Evolutionary conservation across 192 early-diverging fungal genomes (phyloP).

Genomic region (Pilobolus umbonatus): DNA sequence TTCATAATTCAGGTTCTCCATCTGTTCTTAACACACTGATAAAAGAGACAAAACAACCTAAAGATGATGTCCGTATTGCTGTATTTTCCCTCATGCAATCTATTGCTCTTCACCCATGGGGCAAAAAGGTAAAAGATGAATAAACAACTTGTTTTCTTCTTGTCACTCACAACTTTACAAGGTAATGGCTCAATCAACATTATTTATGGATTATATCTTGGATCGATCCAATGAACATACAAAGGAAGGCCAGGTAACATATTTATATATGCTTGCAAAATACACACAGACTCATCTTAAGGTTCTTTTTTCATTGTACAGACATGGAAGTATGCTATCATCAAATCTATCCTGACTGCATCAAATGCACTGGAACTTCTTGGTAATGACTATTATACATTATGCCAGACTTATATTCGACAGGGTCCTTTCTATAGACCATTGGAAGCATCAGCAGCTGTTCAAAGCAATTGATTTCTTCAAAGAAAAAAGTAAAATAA

Average conservation of each 20-base stretch:
- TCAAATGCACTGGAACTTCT: conserved; percentile 10
- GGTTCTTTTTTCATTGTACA: background rate
- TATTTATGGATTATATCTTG: conserved; percentile 37
- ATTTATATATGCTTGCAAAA: background rate
- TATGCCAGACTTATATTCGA: conserved; percentile 26
- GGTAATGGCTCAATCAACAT: conserved; percentile 15
- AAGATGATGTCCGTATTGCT: conserved; percentile 24
- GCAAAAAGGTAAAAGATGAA: conserved; percentile 12
- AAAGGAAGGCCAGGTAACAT: conserved; percentile 31
- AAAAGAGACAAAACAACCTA: conserved; percentile 17
- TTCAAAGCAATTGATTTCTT: conserved; percentile 35
- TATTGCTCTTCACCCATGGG: conserved; percentile 26
- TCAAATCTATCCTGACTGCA: conserved; percentile 19
- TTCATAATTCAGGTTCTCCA: conserved; percentile 13
- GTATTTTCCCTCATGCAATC: conserved; percentile 34
- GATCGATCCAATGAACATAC: conserved; percentile 31
- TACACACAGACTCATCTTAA: background rate
- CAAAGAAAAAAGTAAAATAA: no score
- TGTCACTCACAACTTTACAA: background rate
- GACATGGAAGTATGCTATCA: conserved; percentile 38
- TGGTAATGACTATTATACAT: conserved; percentile 16
- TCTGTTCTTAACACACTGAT: conserved; percentile 19
- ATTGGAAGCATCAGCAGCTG: conserved; percentile 22
- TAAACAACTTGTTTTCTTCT: background rate
- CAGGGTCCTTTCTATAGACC: conserved; percentile 34